Evolutionary conservation across 331 rosid species (phyloP).

Genomic region (Phaseolus coccineus): DNA sequence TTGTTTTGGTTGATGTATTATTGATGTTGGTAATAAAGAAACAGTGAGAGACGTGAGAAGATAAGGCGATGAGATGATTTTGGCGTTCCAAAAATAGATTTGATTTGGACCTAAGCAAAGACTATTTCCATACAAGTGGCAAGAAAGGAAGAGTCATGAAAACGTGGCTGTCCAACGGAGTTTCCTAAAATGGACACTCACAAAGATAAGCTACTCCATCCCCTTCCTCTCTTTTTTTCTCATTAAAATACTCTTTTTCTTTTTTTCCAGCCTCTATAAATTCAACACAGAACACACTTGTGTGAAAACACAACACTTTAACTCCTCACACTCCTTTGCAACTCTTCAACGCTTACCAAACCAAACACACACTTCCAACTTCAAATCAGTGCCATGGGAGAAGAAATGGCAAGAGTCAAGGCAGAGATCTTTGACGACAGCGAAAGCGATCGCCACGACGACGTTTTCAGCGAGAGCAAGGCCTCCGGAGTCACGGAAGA

Average conservation of each 20-base stretch:
- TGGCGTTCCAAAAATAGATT: background rate
- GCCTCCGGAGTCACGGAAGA: slow-evolving; percentile 38
- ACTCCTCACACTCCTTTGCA: background rate
- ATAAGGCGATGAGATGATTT: background rate
- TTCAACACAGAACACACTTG: background rate
- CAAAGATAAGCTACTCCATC: background rate
- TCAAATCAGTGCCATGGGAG: slow-evolving; percentile 4
- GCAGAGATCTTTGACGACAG: background rate
- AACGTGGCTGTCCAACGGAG: slow-evolving; percentile 41
- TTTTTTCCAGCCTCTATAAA: slow-evolving; percentile 37
- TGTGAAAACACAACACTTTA: background rate
- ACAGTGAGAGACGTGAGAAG: background rate
- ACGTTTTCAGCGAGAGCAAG: slow-evolving; percentile 15
- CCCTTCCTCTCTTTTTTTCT: background rate
- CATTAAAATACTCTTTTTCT: background rate
- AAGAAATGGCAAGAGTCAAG: slow-evolving; percentile 19
- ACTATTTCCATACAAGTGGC: slow-evolving; percentile 27
- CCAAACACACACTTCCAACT: no score
- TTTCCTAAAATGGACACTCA: slow-evolving; percentile 27
- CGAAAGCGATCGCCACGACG: background rate
- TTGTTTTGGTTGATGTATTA: background rate
- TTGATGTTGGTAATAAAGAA: background rate
- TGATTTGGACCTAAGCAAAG: background rate
- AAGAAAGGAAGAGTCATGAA: slow-evolving; percentile 7
- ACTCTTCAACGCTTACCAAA: background rate